Conservation (phyloP, 306 rosid species). For the Begonia peltatifolia region DNA sequence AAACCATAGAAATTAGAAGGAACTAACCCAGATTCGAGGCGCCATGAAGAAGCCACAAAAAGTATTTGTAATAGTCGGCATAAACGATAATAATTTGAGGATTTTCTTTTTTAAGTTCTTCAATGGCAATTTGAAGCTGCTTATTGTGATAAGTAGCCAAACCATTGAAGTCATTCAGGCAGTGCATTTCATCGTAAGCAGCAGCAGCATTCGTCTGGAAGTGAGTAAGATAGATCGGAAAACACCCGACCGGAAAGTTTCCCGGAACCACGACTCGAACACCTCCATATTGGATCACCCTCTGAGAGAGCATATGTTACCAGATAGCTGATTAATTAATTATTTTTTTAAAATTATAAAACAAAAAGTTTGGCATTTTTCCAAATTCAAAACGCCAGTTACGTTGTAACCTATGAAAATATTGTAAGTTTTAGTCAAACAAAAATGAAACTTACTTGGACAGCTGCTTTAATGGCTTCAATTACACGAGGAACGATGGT, state of each 20-base stretch:
- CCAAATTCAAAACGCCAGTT: no score
- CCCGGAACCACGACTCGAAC: slow-evolving; percentile 11
- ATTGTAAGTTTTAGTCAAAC: no score
- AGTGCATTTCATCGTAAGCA: slow-evolving; percentile 7
- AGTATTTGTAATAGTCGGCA: slow-evolving; percentile 12
- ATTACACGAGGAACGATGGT: slow-evolving; percentile 14
- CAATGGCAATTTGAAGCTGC: slow-evolving; percentile 4
- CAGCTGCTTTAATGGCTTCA: slow-evolving; percentile 6
- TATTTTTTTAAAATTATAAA: background rate
- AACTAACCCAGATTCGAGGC: background rate
- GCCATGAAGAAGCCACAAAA: slow-evolving; percentile 5
- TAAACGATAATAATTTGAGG: slow-evolving; percentile 6
- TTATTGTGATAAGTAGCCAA: slow-evolving; percentile 10
- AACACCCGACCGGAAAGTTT: slow-evolving; percentile 12
- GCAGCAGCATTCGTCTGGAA: slow-evolving; percentile 4
- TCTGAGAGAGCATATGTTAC: background rate
- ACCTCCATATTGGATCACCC: slow-evolving; percentile 8
- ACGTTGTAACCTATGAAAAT: background rate
- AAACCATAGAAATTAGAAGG: no score
- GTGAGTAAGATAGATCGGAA: slow-evolving; percentile 4
- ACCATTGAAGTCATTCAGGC: slow-evolving; percentile 1
- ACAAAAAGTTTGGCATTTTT: no score
- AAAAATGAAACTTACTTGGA: background rate
- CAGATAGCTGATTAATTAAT: background rate
- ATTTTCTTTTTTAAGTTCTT: slow-evolving; percentile 5